Evolutionary conservation across 306 rosid species (phyloP).

Genomic region (Rosa chinensis): DNA sequence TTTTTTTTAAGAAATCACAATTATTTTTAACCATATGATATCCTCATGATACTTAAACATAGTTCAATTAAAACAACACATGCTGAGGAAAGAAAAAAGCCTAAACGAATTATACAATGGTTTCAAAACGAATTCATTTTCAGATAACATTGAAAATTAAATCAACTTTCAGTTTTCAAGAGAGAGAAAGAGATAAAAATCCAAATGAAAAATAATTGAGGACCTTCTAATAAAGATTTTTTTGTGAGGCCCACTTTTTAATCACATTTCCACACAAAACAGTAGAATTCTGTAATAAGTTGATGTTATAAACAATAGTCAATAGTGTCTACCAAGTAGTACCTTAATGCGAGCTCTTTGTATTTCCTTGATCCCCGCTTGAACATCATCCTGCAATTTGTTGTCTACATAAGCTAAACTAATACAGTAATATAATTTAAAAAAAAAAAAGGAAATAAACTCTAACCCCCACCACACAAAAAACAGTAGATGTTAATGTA

Average conservation of each 20-base stretch:
- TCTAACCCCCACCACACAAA: background rate
- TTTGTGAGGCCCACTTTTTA: no score
- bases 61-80: background rate
- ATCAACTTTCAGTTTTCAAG: background rate
- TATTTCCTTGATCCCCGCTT: background rate
- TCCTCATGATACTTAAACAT: background rate
- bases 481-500: background rate
- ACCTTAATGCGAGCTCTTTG: background rate
- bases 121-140: background rate
- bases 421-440: background rate
- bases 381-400: background rate
- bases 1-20: background rate
- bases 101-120: background rate
- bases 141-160: background rate
- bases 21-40: background rate
- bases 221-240: no score
- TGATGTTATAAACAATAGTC: background rate
- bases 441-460: background rate
- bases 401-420: constrained; percentile 7
- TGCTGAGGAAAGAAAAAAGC: background rate
- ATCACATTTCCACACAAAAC: background rate
- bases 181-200: background rate
- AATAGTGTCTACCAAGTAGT: background rate
- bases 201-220: background rate
- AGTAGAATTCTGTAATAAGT: background rate